Base-by-base conservation (phyloP, 106 monocot genomes). In the Gastrodia elata region DNA sequence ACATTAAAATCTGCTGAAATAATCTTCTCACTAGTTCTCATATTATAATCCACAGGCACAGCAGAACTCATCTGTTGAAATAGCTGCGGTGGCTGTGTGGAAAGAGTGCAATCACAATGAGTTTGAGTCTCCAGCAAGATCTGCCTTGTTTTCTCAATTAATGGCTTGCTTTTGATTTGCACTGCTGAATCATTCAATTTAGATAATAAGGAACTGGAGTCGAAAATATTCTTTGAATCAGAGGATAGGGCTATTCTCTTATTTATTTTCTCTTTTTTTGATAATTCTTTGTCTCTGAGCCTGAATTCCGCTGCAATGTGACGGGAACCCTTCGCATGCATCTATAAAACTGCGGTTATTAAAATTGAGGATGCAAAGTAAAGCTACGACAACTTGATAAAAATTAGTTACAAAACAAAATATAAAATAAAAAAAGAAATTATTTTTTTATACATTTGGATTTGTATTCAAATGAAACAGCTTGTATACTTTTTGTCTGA, bases 311-410 rank as follows among this genome's bases (percentile, higher is more conserved):
- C 86, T 65, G 84, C 84, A 44, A 83, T 74, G 65, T 92, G 92
- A 55, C 83, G 87, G 40, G 92, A 76, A 48, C 92, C 89, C 44
- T 87, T 92, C 74, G 65, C 74, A 79, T 89, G 89, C 67, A 87
- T 77, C 92, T 92, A 87, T 20, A 33, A 55, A 78, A 68, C 26
- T 71, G 72, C 13, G 68, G 22, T 70, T 25, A 77, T 81, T 28
- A 83, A 74, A 71, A 56, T 65, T 48, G n/a, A 8, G 38, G n/a
- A n/a, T n/a, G n/a, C n/a, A n/a, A n/a, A n/a, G n/a, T n/a, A n/a
- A n/a, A n/a, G n/a, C n/a, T n/a, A n/a, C n/a, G n/a, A n/a, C n/a
- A n/a, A n/a, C n/a, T n/a, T n/a, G n/a, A n/a, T n/a, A n/a, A n/a
- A n/a, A n/a, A n/a, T n/a, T n/a, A n/a, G n/a, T n/a, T n/a, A n/a